phyloP scores from a whole-genome alignment of 2,329 filamentous ascomycete genomes.

The Zymoseptoria ardabiliae region DNA sequence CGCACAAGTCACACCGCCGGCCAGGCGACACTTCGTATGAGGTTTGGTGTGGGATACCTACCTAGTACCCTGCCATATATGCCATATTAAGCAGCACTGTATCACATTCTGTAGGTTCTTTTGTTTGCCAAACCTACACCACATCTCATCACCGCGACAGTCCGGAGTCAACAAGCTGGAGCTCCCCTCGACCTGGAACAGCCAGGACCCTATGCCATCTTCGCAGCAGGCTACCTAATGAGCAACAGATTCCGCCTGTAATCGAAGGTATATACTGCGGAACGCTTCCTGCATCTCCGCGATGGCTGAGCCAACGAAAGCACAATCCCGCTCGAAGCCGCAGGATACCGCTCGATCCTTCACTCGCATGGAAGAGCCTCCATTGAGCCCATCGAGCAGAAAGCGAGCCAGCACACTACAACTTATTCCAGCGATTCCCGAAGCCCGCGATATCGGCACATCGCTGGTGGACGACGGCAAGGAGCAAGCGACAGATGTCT shows the following conservation, averaged over 20 bases:
- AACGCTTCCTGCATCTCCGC: not conserved
- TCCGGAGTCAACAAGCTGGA: not conserved
- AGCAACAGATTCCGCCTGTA: not conserved
- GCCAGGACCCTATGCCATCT: not conserved
- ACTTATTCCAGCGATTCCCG: constrained; percentile 37
- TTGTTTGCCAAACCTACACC: not conserved
- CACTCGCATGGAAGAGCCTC: constrained; percentile 39
- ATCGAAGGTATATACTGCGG: not conserved
- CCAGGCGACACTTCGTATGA: not conserved
- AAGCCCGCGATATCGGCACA: constrained; percentile 33
- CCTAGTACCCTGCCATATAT: not conserved
- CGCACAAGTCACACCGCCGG: not conserved
- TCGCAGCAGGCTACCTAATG: not conserved
- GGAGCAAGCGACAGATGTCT: constrained; percentile 35
- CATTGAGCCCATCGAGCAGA: constrained; percentile 27
- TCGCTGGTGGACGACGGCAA: constrained; percentile 28
- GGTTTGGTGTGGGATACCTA: not conserved
- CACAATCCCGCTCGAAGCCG: constrained; percentile 22
- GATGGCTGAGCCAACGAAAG: constrained; percentile 6
- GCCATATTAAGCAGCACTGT: not conserved
- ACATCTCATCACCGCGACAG: not conserved
- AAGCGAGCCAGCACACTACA: constrained; percentile 43
- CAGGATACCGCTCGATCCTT: constrained; percentile 43
- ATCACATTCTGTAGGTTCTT: not conserved
- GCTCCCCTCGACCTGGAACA: not conserved